Base-by-base conservation (phyloP, 352 stramenopile genomes). In the Plasmopara muralis region DNA sequence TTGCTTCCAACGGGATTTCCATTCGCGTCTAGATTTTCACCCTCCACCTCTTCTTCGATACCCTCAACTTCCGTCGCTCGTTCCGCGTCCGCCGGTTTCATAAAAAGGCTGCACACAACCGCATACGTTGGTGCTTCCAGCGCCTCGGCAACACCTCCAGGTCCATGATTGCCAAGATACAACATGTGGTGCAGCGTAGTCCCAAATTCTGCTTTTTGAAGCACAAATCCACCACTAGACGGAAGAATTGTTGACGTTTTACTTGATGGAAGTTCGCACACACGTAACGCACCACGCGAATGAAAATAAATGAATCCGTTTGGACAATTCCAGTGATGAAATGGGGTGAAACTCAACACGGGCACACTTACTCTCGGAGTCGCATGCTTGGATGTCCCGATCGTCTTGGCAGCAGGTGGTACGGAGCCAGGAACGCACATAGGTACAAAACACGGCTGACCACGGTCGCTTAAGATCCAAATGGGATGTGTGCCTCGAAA, bases 231-330 rank as follows among this genome's bases (percentile, higher is more conserved):
- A 45, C 77, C 65, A 41, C 77, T 86, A 4, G 77, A 76, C 4
- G 77, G 72, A 1, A 91, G 53, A 30, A 91, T 75, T 3, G 76
- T 88, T 25, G 78, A 76, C 0, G 74, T 88, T 35, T 85, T 85
- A 34, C 65, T 87, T 0, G 82, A 86, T 5, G 83, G 83, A 14
- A 91, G 63, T 47, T 94, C 82, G 37, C 83, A 94, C 2, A 94
- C 81, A 2, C 83, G 81, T 13, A 94, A 66, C 1, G 70, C 71
- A 18, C 83, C 83, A 9, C 79, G 68, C 4, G 82, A 93, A 48
- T 94, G 83, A 66, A 89, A 94, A 55, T 92, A 94, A 45, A 92
- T 90, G 53, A 94, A 94, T 0, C 83, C 83, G 50, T 89, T 85
- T 2, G 83, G 83, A 40, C 82, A 94, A 50, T 94, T 93, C 80